Base-by-base conservation (phyloP, 768 basidiomycete species). In the Tylopilus cervinicoccineus region DNA sequence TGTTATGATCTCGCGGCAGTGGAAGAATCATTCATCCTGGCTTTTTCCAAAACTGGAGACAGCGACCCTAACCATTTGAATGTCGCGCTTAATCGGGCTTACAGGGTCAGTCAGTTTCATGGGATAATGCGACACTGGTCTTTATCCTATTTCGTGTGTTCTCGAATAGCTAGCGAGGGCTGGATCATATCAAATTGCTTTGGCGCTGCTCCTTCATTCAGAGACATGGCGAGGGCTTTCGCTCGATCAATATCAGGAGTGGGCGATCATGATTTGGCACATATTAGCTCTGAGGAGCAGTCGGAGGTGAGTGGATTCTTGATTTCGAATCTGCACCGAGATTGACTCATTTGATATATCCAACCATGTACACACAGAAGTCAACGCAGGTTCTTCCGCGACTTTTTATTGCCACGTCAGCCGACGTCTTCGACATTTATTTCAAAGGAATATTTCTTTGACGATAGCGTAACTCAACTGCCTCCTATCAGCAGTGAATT, bases 211-310 rank as follows among this genome's bases (percentile, higher is more conserved):
- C 12, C 69, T 92, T 11, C 80, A 86, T 48, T 82, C 86, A 1
- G 70, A 76, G 26, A 78, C 83, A 14, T 93, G 90, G 89, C 69
- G 74, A 2, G 80, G 83, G 6, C 67, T 93, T 39, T 74, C 75
- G 12, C 62, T 87, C 17, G 69, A 75, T 31, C 83, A 86, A 61
- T 87, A 87, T 62, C 68, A 71, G n/a, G 67, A 74, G 28, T 93
- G 91, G 90, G 81, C 85, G 17, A 71, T 74, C 40, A 78, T 84
- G 60, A 76, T 91, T 38, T 93, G 89, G 91, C 80, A 88, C 60
- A 77, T 88, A 45, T 70, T 93, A 23, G 76, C 75, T 12, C 64
- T 89, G 50, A 77, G 85, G 20, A 78, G 83, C 12, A 80, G 78
- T 49, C 80, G 90, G 45, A 77, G 83, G 89, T 87, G 61, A 34